Evolutionary conservation across 352 stramenopile genomes (phyloP).

Genomic region (Phytophthora ohioensis): DNA sequence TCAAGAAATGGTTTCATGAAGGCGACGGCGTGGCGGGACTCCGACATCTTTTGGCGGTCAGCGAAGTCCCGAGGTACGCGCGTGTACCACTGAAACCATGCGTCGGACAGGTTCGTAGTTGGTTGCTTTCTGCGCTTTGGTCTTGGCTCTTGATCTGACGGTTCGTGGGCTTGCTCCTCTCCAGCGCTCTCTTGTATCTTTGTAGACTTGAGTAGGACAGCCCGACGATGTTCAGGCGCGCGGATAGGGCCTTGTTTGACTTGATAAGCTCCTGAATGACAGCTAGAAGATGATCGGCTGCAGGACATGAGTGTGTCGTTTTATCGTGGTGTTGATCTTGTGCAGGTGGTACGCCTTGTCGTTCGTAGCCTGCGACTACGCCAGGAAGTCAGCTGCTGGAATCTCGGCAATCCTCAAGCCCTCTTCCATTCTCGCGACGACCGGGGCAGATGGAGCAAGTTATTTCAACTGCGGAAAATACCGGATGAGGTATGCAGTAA

Average conservation of each 20-base stretch:
- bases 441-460: no score
- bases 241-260: background rate
- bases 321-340: background rate
- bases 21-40: conserved; percentile 25
- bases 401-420: background rate
- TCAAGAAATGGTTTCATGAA: conserved; percentile 38
- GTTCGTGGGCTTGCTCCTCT: background rate
- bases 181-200: no score
- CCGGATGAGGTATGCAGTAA: no score
- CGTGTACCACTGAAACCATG: conserved; percentile 32
- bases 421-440: background rate
- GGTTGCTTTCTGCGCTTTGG: conserved; percentile 19
- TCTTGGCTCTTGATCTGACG: conserved; percentile 10
- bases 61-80: conserved; percentile 1
- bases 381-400: background rate
- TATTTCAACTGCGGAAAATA: no score
- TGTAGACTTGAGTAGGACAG: background rate
- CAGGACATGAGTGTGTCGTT: no score
- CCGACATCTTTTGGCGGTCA: conserved; percentile 33
- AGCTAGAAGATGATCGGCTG: background rate
- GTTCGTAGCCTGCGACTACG: background rate
- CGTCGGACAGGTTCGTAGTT: conserved; percentile 15
- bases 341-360: background rate
- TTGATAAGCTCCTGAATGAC: background rate
- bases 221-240: background rate